Evolutionary conservation across 345 rosid species (phyloP).

Genomic region (Laguncularia racemosa): DNA sequence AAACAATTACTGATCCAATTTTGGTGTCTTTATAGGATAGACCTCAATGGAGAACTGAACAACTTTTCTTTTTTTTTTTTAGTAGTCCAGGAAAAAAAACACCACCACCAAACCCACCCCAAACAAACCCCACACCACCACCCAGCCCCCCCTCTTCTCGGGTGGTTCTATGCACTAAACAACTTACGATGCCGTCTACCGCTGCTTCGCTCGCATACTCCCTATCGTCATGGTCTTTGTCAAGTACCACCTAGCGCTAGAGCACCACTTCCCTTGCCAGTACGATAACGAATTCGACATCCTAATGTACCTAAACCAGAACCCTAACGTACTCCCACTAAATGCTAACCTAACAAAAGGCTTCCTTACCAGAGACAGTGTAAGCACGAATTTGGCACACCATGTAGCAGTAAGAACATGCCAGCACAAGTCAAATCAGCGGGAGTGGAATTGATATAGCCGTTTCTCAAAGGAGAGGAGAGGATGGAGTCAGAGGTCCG

Average conservation of each 20-base stretch:
- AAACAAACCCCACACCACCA: too few species aligned
- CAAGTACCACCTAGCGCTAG: conserved; percentile 72
- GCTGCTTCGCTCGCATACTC: conserved; percentile 43
- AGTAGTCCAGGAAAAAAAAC: too few species aligned
- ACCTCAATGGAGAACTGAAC: too few species aligned
- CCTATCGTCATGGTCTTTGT: conserved; percentile 62
- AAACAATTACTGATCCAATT: too few species aligned
- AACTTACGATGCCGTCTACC: conserved; percentile 60
- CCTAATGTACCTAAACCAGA: conserved; percentile 41
- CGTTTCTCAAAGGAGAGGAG: conserved; percentile 75
- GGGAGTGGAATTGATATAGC: conserved; percentile 67
- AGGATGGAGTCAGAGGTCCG: conserved; percentile 63
- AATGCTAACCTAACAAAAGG: conserved; percentile 51
- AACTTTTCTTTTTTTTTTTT: too few species aligned
- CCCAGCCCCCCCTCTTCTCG: too few species aligned
- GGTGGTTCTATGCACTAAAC: too few species aligned
- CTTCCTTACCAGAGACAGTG: conserved; percentile 73
- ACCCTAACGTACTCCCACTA: conserved; percentile 29
- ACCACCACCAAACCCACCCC: too few species aligned
- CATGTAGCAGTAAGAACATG: conserved; percentile 46
- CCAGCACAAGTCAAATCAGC: neutral
- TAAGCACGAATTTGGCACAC: conserved; percentile 79
- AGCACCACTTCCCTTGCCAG: conserved; percentile 61
- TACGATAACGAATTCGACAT: conserved; percentile 75
- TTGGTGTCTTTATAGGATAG: too few species aligned